Evolutionary conservation across 768 basidiomycete genomes (phyloP), one percentile per base, ranked within the genome.

Genomic region (Lactarius trivialis): DNA sequence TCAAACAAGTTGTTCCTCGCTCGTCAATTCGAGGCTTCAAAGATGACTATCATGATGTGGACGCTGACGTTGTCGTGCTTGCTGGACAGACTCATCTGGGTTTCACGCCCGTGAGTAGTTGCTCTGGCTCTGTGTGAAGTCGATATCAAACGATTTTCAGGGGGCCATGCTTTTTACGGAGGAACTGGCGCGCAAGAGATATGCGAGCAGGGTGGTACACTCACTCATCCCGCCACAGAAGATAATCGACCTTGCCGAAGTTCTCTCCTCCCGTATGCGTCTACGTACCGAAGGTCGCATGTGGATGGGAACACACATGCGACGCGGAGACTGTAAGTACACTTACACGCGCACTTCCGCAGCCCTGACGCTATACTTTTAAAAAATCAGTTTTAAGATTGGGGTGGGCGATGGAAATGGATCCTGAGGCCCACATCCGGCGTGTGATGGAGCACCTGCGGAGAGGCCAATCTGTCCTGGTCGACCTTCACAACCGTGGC

Each of bases 241-340:
- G 19, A 61, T 61, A 17, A 63, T 76, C 17, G 69, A 68, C 26
- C 65, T 78, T 21, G 73, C 74, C 1, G 68, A 67, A 4, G 39
- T 43, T 9, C 71, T 78, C 63, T 73, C 72, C n/a, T 49, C 53
- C 37, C 73, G 72, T 55, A 76, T 79, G 73, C 67, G 55, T 6
- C 64, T 69, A 15, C 52, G 63, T 24, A 70, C 68, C 1, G 72
- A 51, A 1, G 77, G 77, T 17, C 70, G 75, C 7, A 69, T 73
- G 68, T 78, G 77, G 77, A 75, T 78, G 75, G 73, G 70, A 12
- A 73, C 73, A 7, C 77, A 78, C 55, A 78, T 78, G 77, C 76
- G 77, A 26, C 74, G 77, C 26, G 77, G 77, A 55, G 77, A 78
- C 52, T 78, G 76, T 78, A 53, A 71, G 74, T 67, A 9, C n/a